Base-by-base conservation (phyloP, 2,329 filamentous ascomycete genomes). In the Albophoma yamanashiensis region DNA sequence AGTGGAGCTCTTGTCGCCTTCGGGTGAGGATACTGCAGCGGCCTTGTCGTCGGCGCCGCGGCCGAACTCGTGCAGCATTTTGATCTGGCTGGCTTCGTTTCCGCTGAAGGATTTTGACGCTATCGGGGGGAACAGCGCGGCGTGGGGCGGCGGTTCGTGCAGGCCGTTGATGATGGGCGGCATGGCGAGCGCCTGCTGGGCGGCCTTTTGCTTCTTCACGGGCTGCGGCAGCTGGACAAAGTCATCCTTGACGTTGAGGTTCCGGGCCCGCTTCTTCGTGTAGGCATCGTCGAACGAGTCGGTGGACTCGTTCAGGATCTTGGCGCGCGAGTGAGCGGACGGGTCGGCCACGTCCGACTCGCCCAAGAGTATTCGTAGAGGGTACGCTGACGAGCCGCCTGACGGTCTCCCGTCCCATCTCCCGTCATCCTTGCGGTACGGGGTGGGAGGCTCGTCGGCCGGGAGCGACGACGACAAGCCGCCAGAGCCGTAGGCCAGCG, bases 131-230 rank as follows among this genome's bases (percentile, higher is more conserved):
- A 87, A 86, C n/a, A 86, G 74, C 50, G 82, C 80, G 56, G 82
- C 79, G 60, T 85, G 77, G 4, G 82, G 83, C 2, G 84, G 84
- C 2, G 84, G 84, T 64, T 86, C 82, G 64, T 82, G 80, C 6
- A 88, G 75, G 57, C 84, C 84, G 62, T 84, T 85, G 68, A 87
- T 87, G 62, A 87, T 87, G 58, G 84, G 84, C 11, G 85, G 85
- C 67, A 85, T 81, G 57, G 80, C 74, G 12, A 72, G 79, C 6
- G 78, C 74, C 65, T 83, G 80, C 62, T 82, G 79, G 15, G 78
- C 75, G 3, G 84, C 80, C 68, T 84, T 86, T 65, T 84, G 83
- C 67, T 86, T 87, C 75, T 86, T 86, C 56, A 83, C 76, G 3
- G 84, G 84, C 66, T 87, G 83, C 1, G 85, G 85, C 20, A 87